Evolutionary conservation across 129 eudicot species (phyloP).

Genomic region (Lonicera japonica): DNA sequence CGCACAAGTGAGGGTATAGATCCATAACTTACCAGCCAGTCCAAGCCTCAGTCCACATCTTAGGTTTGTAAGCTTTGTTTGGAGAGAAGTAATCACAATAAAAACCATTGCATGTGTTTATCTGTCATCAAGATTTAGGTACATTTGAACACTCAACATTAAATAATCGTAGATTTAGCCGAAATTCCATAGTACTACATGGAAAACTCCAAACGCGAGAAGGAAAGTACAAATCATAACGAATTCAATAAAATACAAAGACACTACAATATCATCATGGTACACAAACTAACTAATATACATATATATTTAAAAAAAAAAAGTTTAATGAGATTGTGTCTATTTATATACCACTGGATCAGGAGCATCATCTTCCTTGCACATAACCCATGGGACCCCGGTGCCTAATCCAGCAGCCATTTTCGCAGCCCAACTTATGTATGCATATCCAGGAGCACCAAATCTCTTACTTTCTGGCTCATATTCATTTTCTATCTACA

Average conservation of each 20-base stretch:
- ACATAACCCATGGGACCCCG: constrained; percentile 99
- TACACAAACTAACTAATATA: no score
- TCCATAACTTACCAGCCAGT: constrained; percentile 65
- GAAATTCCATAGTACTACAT: no score
- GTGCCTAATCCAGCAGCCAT: constrained; percentile 78
- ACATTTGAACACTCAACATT: background rate
- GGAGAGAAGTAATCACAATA: constrained; percentile 93
- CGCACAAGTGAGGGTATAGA: background rate
- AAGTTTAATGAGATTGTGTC: background rate
- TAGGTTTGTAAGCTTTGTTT: constrained; percentile 79
- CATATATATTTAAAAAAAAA: background rate
- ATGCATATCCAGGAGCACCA: constrained; percentile 73
- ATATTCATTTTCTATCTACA: constrained; percentile 94
- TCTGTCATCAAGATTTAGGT: constrained; percentile 36
- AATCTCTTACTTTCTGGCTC: constrained; percentile 52
- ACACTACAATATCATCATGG: no score
- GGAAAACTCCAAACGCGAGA: background rate
- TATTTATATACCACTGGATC: constrained; percentile 59
- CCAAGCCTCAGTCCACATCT: constrained; percentile 99
- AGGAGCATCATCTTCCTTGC: constrained; percentile 98
- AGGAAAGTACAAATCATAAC: no score
- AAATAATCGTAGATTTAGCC: background rate
- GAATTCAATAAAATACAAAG: no score
- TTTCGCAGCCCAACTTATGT: constrained; percentile 90
- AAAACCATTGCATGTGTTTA: constrained; percentile 97